phyloP scores from a whole-genome alignment of 163 green algal species.

The Prototheca stagnorum region DNA sequence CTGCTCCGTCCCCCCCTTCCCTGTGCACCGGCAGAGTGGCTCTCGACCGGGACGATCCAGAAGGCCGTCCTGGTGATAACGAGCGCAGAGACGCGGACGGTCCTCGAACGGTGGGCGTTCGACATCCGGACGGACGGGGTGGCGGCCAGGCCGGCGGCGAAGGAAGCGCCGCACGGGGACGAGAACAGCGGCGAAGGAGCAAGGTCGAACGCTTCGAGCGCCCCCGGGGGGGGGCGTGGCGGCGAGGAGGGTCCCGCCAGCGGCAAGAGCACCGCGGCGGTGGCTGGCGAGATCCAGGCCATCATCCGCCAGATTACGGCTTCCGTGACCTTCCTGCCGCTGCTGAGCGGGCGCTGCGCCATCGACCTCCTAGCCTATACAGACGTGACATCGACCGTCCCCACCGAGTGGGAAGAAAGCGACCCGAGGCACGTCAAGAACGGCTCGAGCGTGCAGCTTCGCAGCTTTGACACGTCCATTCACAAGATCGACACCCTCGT shows the following conservation, averaged over 20 bases:
- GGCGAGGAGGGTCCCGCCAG: too few species aligned
- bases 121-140: constrained; percentile 73
- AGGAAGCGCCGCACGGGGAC: too few species aligned
- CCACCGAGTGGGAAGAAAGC: constrained; percentile 79
- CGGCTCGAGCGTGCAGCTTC: constrained; percentile 62
- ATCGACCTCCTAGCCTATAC: constrained; percentile 96
- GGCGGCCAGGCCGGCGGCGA: too few species aligned
- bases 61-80: constrained; percentile 85
- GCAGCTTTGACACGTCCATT: constrained; percentile 84
- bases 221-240: too few species aligned
- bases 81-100: constrained; percentile 45
- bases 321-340: constrained; percentile 84
- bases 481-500: constrained; percentile 74
- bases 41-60: constrained; percentile 60
- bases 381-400: constrained; percentile 51
- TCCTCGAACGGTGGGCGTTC: constrained; percentile 93
- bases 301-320: constrained; percentile 95
- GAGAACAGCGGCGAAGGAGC: too few species aligned
- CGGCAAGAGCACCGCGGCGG: too few species aligned
- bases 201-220: too few species aligned
- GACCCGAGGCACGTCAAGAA: constrained; percentile 73
- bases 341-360: constrained; percentile 73
- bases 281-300: constrained; percentile 73
- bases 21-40: too few species aligned
- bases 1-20: too few species aligned